These are phyloP conservation scores for Penicillium expansum DNA, from an alignment of 2,329 filamentous ascomycete species.

Conservation along the genomic window DNA sequence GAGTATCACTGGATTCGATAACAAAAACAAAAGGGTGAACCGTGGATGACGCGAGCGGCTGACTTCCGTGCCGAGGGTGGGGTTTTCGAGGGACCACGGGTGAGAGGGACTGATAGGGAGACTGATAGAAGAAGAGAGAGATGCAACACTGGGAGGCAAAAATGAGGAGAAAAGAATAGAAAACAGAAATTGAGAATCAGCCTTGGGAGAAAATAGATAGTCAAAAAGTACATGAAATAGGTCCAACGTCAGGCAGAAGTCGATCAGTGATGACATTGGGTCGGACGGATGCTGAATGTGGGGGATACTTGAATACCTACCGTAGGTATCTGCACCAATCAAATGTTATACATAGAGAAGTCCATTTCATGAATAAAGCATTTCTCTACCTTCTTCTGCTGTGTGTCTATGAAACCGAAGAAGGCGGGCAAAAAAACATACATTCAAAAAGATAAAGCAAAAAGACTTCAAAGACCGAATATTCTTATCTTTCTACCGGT, in stretches of 20 bases:
- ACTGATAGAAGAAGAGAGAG: neutral
- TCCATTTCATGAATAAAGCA: no score
- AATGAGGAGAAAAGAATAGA: neutral
- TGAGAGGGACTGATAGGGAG: neutral
- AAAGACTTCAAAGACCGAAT: no score
- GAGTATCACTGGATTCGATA: conserved; percentile 2
- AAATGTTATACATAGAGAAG: no score
- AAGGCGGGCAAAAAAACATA: no score
- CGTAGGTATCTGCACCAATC: conserved; percentile 5
- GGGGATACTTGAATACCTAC: no score
- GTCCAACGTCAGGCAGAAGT: conserved; percentile 21
- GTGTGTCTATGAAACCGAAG: no score
- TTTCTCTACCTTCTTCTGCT: no score
- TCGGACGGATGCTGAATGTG: neutral
- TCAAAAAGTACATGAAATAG: neutral
- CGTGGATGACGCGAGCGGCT: conserved; percentile 39
- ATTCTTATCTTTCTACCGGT: neutral
- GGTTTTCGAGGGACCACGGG: conserved; percentile 19
- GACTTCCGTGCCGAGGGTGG: conserved; percentile 32
- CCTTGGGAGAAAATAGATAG: conserved; percentile 9
- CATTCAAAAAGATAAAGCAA: no score
- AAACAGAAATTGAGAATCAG: conserved; percentile 11
- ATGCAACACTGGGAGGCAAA: neutral
- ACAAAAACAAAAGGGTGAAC: conserved; percentile 19
- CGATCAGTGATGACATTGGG: conserved; percentile 18